Evolutionary conservation across 2,329 filamentous ascomycete genomes (phyloP).

Genomic region (Claviceps africana): DNA sequence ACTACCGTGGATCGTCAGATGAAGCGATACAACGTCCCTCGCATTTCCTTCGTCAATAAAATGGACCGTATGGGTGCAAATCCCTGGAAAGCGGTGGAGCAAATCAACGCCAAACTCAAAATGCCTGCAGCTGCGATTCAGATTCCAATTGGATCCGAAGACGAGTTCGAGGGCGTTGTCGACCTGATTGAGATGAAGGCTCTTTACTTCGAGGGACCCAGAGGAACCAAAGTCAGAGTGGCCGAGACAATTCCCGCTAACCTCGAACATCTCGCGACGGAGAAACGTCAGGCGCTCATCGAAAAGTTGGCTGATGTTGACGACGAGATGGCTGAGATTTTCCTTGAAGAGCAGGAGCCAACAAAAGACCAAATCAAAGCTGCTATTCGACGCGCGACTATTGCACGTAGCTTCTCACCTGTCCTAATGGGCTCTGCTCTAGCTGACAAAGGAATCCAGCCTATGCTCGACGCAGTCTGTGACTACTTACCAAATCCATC

Average conservation of each 20-base stretch:
- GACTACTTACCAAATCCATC: slow-evolving; percentile 90
- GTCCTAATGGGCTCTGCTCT: slow-evolving; percentile 95
- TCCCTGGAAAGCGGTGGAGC: slow-evolving; percentile 92
- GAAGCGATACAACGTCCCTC: slow-evolving; percentile 92
- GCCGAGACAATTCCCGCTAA: slow-evolving; percentile 73
- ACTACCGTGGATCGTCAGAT: slow-evolving; percentile 98
- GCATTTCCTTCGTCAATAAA: slow-evolving; percentile 96
- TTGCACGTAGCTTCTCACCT: slow-evolving; percentile 76
- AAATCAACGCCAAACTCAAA: slow-evolving; percentile 93
- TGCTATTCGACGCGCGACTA: slow-evolving; percentile 84
- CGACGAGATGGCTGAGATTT: slow-evolving; percentile 92
- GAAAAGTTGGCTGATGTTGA: slow-evolving; percentile 96
- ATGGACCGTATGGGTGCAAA: slow-evolving; percentile 99
- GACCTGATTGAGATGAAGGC: slow-evolving; percentile 87
- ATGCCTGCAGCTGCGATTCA: slow-evolving; percentile 87
- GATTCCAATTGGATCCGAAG: slow-evolving; percentile 84
- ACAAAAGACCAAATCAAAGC: slow-evolving; percentile 74
- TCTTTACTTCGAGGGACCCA: slow-evolving; percentile 77
- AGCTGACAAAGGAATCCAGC: slow-evolving; percentile 87
- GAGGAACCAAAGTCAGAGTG: slow-evolving; percentile 62
- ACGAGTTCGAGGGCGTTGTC: slow-evolving; percentile 82
- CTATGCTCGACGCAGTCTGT: slow-evolving; percentile 91
- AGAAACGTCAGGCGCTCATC: slow-evolving; percentile 75
- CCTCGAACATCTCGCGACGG: slow-evolving; percentile 57
- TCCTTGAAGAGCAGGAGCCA: slow-evolving; percentile 74